Evolutionary conservation across 306 rosid genomes (phyloP).

Genomic region (Corylus americana): DNA sequence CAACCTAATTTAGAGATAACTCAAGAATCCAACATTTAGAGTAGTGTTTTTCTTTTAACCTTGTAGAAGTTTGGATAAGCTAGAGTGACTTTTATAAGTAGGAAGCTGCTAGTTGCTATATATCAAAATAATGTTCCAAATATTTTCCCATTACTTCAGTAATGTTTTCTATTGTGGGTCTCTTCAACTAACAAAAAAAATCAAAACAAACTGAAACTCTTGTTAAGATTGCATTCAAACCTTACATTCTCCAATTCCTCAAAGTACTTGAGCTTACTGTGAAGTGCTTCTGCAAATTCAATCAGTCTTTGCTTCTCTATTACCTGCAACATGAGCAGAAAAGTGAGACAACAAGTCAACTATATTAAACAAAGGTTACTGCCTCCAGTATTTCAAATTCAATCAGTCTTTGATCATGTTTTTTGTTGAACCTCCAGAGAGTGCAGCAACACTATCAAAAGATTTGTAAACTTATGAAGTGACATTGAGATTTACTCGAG

Average conservation of each 20-base stretch:
- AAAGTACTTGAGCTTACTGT: slow-evolving; percentile 91
- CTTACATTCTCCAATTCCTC: slow-evolving; percentile 99
- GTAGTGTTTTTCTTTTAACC: not conserved
- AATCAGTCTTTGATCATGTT: not conserved
- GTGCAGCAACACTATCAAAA: not conserved
- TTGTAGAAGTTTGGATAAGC: not conserved
- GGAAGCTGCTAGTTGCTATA: not conserved
- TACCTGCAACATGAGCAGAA: slow-evolving; percentile 52
- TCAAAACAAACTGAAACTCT: slow-evolving; percentile 38
- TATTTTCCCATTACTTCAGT: not conserved
- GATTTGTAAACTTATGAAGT: too few species aligned
- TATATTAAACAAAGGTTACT: slow-evolving; percentile 29
- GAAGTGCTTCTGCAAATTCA: slow-evolving; percentile 93
- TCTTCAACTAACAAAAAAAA: slow-evolving; percentile 2
- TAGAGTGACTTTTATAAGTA: not conserved
- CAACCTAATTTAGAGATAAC: not conserved
- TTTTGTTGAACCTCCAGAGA: not conserved
- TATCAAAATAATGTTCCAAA: not conserved
- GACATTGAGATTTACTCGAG: slow-evolving; percentile 7
- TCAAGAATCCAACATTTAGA: not conserved
- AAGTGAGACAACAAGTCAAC: slow-evolving; percentile 13
- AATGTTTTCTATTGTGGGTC: not conserved
- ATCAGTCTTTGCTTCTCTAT: slow-evolving; percentile 88
- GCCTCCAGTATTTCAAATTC: not conserved
- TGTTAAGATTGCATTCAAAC: slow-evolving; percentile 85